Percentiles rank a stretch among this genome's conserved stretches.
phyloP scores from a whole-genome alignment of 83 land plant genomes.

The Thuja plicata region DNA sequence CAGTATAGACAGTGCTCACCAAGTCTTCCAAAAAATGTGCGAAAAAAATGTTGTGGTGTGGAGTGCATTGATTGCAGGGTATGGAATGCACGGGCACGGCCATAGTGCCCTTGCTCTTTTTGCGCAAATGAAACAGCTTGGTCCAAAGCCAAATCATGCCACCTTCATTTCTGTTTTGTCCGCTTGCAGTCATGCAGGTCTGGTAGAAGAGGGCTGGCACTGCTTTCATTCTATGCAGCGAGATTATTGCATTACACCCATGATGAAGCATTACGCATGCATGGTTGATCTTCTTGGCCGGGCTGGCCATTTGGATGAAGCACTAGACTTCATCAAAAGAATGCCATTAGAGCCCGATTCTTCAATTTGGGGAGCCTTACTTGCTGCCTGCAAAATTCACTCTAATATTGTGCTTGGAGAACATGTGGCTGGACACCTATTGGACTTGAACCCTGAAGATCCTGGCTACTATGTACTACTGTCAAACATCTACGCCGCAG shows the following conservation, averaged over 20 bases:
- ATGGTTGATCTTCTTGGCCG: constrained; percentile 54
- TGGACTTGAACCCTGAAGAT: constrained; percentile 19
- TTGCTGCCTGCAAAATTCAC: constrained; percentile 34
- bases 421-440: constrained; percentile 25
- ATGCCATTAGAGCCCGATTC: constrained; percentile 47
- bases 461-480: constrained; percentile 13
- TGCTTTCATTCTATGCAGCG: constrained; percentile 39
- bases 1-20: constrained; percentile 24
- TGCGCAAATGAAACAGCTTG: constrained; percentile 29
- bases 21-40: constrained; percentile 28
- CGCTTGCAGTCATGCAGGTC: constrained; percentile 55
- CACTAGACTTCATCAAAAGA: constrained; percentile 28
- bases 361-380: constrained; percentile 38
- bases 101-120: constrained; percentile 28
- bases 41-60: constrained; percentile 41
- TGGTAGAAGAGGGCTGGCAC: constrained; percentile 36
- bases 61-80: constrained; percentile 43
- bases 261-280: constrained; percentile 56
- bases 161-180: constrained; percentile 40
- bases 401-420: constrained; percentile 27
- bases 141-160: constrained; percentile 37
- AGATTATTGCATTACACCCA: constrained; percentile 27
- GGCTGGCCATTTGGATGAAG: constrained; percentile 42
- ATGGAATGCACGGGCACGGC: constrained; percentile 45
- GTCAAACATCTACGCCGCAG: constrained; percentile 16